Conservation (phyloP, 1,284 basidiomycete genomes). For the Rhodotorula sp. region DNA sequence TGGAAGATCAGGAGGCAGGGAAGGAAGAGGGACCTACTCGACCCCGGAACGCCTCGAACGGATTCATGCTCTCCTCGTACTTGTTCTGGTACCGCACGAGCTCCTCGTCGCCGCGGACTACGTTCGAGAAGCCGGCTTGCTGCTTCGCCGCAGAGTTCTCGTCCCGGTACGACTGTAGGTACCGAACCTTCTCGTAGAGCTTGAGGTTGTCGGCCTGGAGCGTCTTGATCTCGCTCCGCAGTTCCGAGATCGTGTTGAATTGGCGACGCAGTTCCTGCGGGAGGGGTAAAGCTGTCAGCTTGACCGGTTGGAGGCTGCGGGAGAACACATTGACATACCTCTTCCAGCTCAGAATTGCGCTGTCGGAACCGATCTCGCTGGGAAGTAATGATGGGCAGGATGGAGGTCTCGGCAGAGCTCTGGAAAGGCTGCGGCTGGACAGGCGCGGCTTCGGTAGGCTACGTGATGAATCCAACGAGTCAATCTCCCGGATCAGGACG, state of each 20-base stretch:
- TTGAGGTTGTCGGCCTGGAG: slow-evolving; percentile 90
- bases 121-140: slow-evolving; percentile 32
- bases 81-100: slow-evolving; percentile 83
- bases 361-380: slow-evolving; percentile 94
- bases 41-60: slow-evolving; percentile 94
- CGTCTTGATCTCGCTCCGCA: slow-evolving; percentile 80
- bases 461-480: slow-evolving; percentile 11
- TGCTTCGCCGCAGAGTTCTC: slow-evolving; percentile 25
- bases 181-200: slow-evolving; percentile 92
- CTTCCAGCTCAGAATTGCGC: slow-evolving; percentile 92
- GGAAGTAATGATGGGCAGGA: slow-evolving; percentile 91
- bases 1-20: background rate
- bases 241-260: slow-evolving; percentile 85
- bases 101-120: slow-evolving; percentile 59
- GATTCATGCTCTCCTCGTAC: slow-evolving; percentile 96
- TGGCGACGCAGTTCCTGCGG: slow-evolving; percentile 83
- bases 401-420: slow-evolving; percentile 69
- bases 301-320: background rate
- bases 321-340: slow-evolving; percentile 56
- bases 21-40: slow-evolving; percentile 60
- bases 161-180: slow-evolving; percentile 89
- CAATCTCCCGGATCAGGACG: no score
- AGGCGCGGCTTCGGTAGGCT: background rate
- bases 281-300: background rate
- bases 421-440: slow-evolving; percentile 4